Base-by-base conservation (phyloP, 2,329 filamentous ascomycete genomes). In the Zymoseptoria passerinii region DNA sequence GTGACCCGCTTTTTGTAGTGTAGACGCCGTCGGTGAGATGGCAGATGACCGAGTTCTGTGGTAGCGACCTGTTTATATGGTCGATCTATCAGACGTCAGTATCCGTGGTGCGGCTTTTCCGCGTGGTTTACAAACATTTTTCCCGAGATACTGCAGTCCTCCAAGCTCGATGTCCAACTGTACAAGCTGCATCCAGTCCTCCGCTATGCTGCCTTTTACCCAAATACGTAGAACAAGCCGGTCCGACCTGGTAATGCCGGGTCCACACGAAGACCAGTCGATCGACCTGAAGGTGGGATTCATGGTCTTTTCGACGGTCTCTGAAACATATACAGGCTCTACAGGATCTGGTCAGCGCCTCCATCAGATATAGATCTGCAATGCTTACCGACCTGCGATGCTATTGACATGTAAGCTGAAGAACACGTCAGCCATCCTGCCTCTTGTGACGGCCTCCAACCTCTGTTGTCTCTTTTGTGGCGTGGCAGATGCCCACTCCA, bases 251-350 rank as follows among this genome's bases (percentile, higher is more conserved):
- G 88, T 87, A 20, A 91, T 78, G 2, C 75, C 71, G 0, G 88
- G 81, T 0, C 82, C 83, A 62, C 81, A 84, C 5, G 79, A 74
- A 23, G 81, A 81, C 5, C 96, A 80, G 61, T 95, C 87, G 71
- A 96, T 95, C 71, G 89, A 87, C 50, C 84, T 84, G 71, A 96
- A 97, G 67, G 88, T 90, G 63, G 94, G 94, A 72, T 96, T 96
- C 72, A 90, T 91, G n/a, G 89, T 85, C 68, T 85, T 84, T 65
- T 88, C 82, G 28, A 64, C 82, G 20, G 88, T 79, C 74, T 97
- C 92, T 69, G 91, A 96, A 67, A 96, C 83, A 72, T 96, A 96
- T n/a, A 96, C 76, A 0, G 92, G 91, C 16, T 90, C 86, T 52
- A 80, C 74, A 10, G 28, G 53, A 50, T 16, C 68, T 61, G 67